A percentile compares a stretch with the other conserved stretches of the same genome.
These are phyloP conservation scores for Pyrrhoderma noxium DNA, from an alignment of 1,284 basidiomycete genomes.

Conservation along the genomic window DNA sequence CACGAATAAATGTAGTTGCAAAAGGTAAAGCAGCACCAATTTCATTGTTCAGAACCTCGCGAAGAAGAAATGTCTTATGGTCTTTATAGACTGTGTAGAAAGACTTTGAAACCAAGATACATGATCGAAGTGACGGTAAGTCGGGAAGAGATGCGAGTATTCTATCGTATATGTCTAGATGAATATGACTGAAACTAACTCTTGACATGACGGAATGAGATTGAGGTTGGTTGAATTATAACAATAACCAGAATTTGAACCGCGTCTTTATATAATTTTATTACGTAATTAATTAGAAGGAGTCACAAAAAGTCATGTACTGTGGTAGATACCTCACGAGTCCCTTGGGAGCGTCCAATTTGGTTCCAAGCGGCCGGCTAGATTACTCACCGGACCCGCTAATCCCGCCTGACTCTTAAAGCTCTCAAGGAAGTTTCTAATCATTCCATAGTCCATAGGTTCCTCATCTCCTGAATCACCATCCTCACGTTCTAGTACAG, in stretches of 20 bases:
- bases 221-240: constrained; percentile 3
- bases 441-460: constrained; percentile 75
- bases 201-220: not conserved
- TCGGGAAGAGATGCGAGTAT: constrained; percentile 12
- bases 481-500: constrained; percentile 51
- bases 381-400: constrained; percentile 82
- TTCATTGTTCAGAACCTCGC: constrained; percentile 8
- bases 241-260: too few species aligned
- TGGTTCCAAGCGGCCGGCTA: constrained; percentile 75
- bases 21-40: constrained; percentile 11
- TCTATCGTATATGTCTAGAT: constrained; percentile 13
- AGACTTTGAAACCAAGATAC: constrained; percentile 7
- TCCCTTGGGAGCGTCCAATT: constrained; percentile 70
- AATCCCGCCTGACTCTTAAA: constrained; percentile 84
- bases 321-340: not conserved
- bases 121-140: constrained; percentile 6
- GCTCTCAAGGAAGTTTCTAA: constrained; percentile 93
- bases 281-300: too few species aligned
- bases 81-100: constrained; percentile 5
- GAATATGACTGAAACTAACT: constrained; percentile 10
- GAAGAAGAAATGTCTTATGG: constrained; percentile 4
- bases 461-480: constrained; percentile 43
- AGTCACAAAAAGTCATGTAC: too few species aligned
- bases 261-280: too few species aligned
- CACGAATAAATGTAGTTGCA: constrained; percentile 12